Evolutionary conservation across 768 basidiomycete species (phyloP), one percentile per base, ranked within the genome.

Genomic region (Suillus hirtellus): DNA sequence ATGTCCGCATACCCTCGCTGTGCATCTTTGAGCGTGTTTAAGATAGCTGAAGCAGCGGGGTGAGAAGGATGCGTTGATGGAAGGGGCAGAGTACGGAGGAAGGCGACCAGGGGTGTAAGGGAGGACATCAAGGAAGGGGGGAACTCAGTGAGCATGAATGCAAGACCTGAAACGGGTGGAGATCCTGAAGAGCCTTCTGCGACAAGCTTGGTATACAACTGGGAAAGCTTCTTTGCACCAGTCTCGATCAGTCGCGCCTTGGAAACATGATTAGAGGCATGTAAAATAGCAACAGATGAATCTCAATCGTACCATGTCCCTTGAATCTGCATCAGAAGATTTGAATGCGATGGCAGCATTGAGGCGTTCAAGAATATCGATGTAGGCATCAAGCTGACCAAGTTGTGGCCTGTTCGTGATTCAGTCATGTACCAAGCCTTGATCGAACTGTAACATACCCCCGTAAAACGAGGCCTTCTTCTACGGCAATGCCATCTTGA

Each of bases 1-100:
- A 94, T 94, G 67, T 93, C 92, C 0, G 90, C 92, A 65, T 91
- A 93, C 1, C 92, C 92, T 61, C 82, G 81, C 74, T 92, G 91
- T 7, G 91, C 90, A 21, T 94, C 92, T 69, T 81, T 86, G 9
- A 95, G 73, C 2, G 89, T 87, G 2, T 81, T 70, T 24, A 86
- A 76, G 50, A 93, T 93, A 3, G 79, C 78, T 5, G 80, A 80
- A 0, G 90, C 84, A 8, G 90, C 90, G 0, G 90, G 90, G 70
- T 94, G 92, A 0, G 92, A 90, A 1, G 92, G 92, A 67, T 94
- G 91, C 0, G 92, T 92, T 0, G 88, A 79, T 0, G 92, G 92
- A 0, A 92, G 71, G 0, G 92, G 92, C 7, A 94, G 79, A 0
- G 85, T 84, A 12, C 91, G 87, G 46, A 93, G 77, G 71, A 90